Percentiles rank a stretch among this genome's conserved stretches.
These are phyloP conservation scores for Trichocladium uniseriatum DNA, from an alignment of 495 filamentous ascomycete genomes.

Conservation along the genomic window DNA sequence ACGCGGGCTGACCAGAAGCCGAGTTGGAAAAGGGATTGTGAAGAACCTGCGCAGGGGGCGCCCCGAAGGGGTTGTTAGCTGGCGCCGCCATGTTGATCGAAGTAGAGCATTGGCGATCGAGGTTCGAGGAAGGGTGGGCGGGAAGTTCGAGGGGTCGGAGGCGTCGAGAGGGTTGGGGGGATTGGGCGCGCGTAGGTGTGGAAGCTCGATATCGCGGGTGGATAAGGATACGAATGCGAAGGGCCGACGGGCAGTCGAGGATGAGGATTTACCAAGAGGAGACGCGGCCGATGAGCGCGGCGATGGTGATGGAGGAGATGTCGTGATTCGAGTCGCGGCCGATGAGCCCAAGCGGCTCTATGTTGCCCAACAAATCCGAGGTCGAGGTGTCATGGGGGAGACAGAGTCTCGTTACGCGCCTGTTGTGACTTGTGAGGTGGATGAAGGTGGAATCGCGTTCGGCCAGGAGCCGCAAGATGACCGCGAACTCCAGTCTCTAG, in stretches of 20 bases:
- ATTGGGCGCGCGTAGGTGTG: no score
- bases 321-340: neutral
- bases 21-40: slow-evolving; percentile 10
- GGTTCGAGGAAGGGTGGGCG: neutral
- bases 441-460: neutral
- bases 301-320: neutral
- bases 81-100: slow-evolving; percentile 18
- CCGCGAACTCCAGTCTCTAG: neutral
- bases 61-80: slow-evolving; percentile 24
- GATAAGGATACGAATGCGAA: neutral
- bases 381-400: neutral
- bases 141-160: neutral
- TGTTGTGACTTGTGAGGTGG: neutral
- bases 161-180: neutral
- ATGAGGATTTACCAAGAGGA: slow-evolving; percentile 1
- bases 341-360: slow-evolving; percentile 1
- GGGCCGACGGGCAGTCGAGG: neutral
- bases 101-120: slow-evolving; percentile 16
- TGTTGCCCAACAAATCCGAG: neutral
- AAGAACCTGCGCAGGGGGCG: slow-evolving; percentile 6
- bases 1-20: neutral
- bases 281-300: neutral
- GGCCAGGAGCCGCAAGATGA: neutral
- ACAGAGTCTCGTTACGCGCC: neutral
- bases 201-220: no score